A percentile compares a stretch with the other conserved stretches of the same genome.
Evolutionary conservation across 2,329 filamentous ascomycete species (phyloP).

Genomic region (Lasiodiplodia sp.): DNA sequence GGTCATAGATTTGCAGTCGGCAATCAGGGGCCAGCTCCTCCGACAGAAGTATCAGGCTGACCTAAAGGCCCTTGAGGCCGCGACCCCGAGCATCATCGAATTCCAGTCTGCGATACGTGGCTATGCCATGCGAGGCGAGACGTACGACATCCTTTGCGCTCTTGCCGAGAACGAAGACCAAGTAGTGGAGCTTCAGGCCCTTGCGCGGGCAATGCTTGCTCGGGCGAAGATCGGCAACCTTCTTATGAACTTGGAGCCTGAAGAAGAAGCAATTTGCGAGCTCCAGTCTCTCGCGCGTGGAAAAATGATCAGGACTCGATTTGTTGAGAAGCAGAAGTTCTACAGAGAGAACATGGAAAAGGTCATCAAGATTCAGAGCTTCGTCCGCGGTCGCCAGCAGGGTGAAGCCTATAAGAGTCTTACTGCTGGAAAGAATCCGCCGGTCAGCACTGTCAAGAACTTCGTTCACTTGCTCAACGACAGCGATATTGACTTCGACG

Average conservation of each 20-base stretch:
- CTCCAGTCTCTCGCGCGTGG: conserved; percentile 79
- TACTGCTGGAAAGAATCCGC: conserved; percentile 94
- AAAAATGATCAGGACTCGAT: conserved; percentile 74
- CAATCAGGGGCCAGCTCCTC: conserved; percentile 57
- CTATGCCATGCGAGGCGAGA: conserved; percentile 67
- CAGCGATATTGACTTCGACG: conserved; percentile 98
- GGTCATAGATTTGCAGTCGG: conserved; percentile 60
- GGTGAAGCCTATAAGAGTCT: conserved; percentile 98
- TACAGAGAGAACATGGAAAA: conserved; percentile 98
- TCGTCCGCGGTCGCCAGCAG: conserved; percentile 91
- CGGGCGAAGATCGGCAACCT: conserved; percentile 76
- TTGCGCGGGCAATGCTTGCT: conserved; percentile 79
- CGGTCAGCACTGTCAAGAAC: conserved; percentile 95
- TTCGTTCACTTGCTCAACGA: conserved; percentile 98
- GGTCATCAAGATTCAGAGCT: conserved; percentile 98
- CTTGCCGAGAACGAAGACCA: conserved; percentile 73
- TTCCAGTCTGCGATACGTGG: conserved; percentile 75
- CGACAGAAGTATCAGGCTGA: conserved; percentile 54
- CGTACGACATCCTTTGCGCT: conserved; percentile 70
- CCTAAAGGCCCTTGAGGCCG: conserved; percentile 62
- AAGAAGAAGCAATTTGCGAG: conserved; percentile 78
- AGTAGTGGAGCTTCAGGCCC: conserved; percentile 74
- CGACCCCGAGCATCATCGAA: conserved; percentile 63
- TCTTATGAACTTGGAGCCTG: conserved; percentile 78
- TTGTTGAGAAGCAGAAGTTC: conserved; percentile 84